Evolutionary conservation across 306 rosid genomes (phyloP).

Genomic region (Neltuma alba): DNA sequence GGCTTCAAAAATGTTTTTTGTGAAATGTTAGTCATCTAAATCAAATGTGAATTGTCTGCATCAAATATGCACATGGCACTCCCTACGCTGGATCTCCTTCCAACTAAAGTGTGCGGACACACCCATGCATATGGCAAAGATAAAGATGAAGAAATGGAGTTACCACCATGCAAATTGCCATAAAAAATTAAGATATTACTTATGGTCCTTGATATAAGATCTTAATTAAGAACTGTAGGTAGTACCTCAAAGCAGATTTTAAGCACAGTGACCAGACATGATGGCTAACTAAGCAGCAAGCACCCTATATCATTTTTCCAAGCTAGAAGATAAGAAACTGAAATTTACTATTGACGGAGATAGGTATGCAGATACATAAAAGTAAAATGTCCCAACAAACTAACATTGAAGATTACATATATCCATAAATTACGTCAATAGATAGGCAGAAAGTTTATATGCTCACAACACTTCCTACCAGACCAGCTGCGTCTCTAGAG

Average conservation of each 20-base stretch:
- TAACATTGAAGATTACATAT: neutral
- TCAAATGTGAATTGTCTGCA: neutral
- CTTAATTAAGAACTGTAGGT: no score
- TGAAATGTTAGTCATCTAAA: no score
- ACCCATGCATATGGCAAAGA: neutral
- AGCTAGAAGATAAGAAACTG: neutral
- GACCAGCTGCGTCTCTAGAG: slow-evolving; percentile 45
- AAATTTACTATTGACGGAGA: neutral
- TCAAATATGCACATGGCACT: neutral
- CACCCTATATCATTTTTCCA: neutral
- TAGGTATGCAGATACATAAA: neutral
- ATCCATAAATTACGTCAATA: slow-evolving; percentile 13
- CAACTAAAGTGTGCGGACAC: neutral
- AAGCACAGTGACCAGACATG: no score
- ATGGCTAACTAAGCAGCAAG: neutral
- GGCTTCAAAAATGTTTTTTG: no score
- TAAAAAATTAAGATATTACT: no score
- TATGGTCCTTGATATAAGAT: no score
- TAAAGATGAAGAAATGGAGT: neutral
- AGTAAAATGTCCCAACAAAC: neutral
- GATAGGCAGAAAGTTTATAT: slow-evolving; percentile 16
- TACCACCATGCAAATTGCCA: neutral
- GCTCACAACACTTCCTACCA: slow-evolving; percentile 11
- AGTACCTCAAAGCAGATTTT: neutral
- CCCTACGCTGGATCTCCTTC: neutral